phyloP scores from a whole-genome alignment of 768 basidiomycete species.

The Rubroboletus satanas region DNA sequence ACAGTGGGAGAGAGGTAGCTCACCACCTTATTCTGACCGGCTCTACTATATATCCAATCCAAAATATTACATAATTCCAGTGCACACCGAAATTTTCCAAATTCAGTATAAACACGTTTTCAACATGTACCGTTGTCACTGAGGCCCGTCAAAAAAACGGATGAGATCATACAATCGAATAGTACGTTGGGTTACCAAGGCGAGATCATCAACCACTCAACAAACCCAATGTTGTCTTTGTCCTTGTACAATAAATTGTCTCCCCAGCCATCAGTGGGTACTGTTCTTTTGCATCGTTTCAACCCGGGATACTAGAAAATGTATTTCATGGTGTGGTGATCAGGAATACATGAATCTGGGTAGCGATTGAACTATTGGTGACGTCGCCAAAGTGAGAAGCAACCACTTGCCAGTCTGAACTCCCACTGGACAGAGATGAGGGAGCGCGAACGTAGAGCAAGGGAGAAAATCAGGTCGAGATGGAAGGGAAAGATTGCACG shows the following conservation, averaged over 20 bases:
- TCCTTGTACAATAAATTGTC: too few species aligned
- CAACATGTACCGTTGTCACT: too few species aligned
- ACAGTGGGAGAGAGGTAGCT: too few species aligned
- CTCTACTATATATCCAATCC: too few species aligned
- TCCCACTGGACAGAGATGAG: not conserved
- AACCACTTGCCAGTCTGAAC: too few species aligned
- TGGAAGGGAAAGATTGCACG: not conserved
- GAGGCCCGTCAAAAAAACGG: too few species aligned
- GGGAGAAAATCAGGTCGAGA: not conserved
- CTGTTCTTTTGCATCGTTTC: not conserved
- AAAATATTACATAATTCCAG: too few species aligned
- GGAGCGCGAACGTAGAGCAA: not conserved
- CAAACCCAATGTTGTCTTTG: not conserved
- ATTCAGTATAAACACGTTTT: too few species aligned
- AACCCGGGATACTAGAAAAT: not conserved
- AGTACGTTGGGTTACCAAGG: not conserved
- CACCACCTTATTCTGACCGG: too few species aligned
- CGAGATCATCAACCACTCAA: not conserved
- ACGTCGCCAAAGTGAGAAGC: not conserved
- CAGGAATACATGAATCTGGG: not conserved
- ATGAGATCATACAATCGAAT: not conserved
- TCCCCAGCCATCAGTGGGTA: not conserved
- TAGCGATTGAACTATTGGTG: too few species aligned
- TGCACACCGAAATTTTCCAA: too few species aligned
- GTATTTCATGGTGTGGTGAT: not conserved